Conservation (phyloP, 768 basidiomycete species). For the Suillus lakei region DNA sequence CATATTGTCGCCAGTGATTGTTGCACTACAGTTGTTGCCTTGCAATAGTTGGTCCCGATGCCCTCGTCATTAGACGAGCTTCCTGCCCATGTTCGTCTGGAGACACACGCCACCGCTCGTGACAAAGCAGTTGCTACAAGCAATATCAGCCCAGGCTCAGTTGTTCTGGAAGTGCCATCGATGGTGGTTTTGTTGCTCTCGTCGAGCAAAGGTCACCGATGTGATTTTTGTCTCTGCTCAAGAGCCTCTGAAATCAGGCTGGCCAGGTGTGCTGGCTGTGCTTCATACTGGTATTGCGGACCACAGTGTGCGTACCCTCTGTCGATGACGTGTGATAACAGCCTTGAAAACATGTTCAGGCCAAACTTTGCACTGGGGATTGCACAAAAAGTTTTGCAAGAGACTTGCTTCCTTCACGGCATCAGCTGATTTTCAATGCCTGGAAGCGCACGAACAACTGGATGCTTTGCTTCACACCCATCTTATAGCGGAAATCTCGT, state of each 20-base stretch:
- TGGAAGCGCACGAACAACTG: slow-evolving; percentile 57
- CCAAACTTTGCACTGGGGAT: slow-evolving; percentile 69
- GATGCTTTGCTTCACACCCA: slow-evolving; percentile 72
- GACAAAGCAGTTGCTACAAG: slow-evolving; percentile 51
- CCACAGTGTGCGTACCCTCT: slow-evolving; percentile 53
- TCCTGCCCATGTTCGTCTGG: slow-evolving; percentile 36
- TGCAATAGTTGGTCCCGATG: not conserved
- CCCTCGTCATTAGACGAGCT: slow-evolving; percentile 1
- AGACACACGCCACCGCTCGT: slow-evolving; percentile 52
- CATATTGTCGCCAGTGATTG: not conserved
- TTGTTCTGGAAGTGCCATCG: slow-evolving; percentile 50
- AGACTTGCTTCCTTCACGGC: slow-evolving; percentile 49
- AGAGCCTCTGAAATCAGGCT: slow-evolving; percentile 39
- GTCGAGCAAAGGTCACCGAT: slow-evolving; percentile 64
- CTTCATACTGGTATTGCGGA: slow-evolving; percentile 76
- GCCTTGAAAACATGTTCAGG: slow-evolving; percentile 46
- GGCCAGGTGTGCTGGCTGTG: slow-evolving; percentile 67
- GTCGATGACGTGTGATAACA: slow-evolving; percentile 4
- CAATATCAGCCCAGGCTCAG: slow-evolving; percentile 48
- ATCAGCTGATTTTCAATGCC: slow-evolving; percentile 50
- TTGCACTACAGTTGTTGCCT: not conserved
- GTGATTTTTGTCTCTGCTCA: slow-evolving; percentile 63
- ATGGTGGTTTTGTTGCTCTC: slow-evolving; percentile 56
- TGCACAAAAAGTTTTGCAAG: slow-evolving; percentile 75
- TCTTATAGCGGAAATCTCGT: slow-evolving; percentile 48